Base-by-base conservation (phyloP, 345 rosid species). In the Orychophragmus violaceus region DNA sequence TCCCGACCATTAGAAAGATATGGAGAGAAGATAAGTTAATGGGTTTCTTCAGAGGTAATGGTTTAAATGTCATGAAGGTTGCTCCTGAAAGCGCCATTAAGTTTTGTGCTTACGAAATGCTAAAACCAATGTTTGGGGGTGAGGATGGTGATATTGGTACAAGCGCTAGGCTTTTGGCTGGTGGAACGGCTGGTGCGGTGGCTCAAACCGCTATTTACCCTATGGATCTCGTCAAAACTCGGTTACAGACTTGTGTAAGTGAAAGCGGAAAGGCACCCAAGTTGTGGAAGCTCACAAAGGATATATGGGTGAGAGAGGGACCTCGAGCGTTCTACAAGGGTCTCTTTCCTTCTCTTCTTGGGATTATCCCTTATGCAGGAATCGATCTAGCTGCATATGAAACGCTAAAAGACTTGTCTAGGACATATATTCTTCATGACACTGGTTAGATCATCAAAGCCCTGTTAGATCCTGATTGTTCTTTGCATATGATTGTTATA, bases 31-130 rank as follows among this genome's bases (percentile, higher is more conserved):
- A 83, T 36, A 86, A 90, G 64, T 7, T 90, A 24, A 30, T 35
- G 74, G 97, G 99, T n/a, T 95, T 95, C 66, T 95, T 89, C 45
- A 85, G 97, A 52, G 99, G 99, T 6, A 91, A 91, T 69, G 99
- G 99, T 23, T 77, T 95, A 75, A 95, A 95, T 36, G 94, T 91
- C 44, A 72, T 91, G 76, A 95, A 95, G 83, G 99, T 95, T 44
- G 89, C 97, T 64, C 99, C 99, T 41, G 99, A 95, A 80, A 95
- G 96, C 62, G 99, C 99, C 27, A 80, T 95, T 24, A 95, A 81
- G 82, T 95, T 95, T 72, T 91, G 89, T 66, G 74, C 85, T 17
- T 95, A 85, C 74, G 97, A 95, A 84, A 68, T 83, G 80, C 76
- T 91, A 30, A 91, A 95, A 76, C 80, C 76, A 6, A 74, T 77